Evolutionary conservation across 495 filamentous ascomycete species (phyloP).

Genomic region (Penicillium ucsense): DNA sequence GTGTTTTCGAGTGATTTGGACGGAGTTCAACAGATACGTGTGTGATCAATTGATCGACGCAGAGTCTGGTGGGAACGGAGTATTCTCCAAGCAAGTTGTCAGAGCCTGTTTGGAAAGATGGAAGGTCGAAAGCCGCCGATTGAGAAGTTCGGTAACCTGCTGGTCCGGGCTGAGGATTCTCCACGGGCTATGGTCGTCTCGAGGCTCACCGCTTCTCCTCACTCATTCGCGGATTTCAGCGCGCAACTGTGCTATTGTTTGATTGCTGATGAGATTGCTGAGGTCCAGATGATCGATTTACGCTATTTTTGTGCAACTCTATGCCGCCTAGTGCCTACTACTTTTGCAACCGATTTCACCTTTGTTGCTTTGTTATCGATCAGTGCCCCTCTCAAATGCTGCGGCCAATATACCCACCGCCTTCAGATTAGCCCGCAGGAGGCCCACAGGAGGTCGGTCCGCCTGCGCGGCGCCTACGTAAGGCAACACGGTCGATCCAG

Average conservation of each 20-base stretch:
- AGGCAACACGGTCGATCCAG: too few relatives aligned
- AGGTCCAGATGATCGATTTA: not conserved
- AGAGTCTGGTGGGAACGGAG: too few relatives aligned
- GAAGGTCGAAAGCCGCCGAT: conserved; percentile 6
- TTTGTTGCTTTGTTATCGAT: too few relatives aligned
- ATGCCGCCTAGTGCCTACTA: not conserved
- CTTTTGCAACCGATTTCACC: not conserved
- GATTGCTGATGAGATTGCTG: not conserved
- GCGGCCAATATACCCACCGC: too few relatives aligned
- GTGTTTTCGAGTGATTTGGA: not conserved
- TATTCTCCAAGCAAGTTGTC: too few relatives aligned
- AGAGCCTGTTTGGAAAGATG: too few relatives aligned
- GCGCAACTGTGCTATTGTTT: not conserved
- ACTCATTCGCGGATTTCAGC: conserved; percentile 2
- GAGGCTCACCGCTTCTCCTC: conserved; percentile 8
- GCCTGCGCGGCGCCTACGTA: too few relatives aligned
- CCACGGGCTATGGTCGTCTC: conserved; percentile 1
- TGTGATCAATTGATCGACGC: too few relatives aligned
- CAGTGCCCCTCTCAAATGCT: too few relatives aligned
- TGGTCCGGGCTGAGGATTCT: conserved; percentile 18
- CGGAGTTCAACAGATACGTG: too few relatives aligned
- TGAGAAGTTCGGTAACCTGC: conserved; percentile 9
- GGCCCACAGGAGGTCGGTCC: too few relatives aligned
- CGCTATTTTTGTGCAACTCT: not conserved
- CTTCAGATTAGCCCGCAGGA: too few relatives aligned